Evolutionary conservation across 176 grass and related monocot genomes (phyloP).

Genomic region (Cocos nucifera): DNA sequence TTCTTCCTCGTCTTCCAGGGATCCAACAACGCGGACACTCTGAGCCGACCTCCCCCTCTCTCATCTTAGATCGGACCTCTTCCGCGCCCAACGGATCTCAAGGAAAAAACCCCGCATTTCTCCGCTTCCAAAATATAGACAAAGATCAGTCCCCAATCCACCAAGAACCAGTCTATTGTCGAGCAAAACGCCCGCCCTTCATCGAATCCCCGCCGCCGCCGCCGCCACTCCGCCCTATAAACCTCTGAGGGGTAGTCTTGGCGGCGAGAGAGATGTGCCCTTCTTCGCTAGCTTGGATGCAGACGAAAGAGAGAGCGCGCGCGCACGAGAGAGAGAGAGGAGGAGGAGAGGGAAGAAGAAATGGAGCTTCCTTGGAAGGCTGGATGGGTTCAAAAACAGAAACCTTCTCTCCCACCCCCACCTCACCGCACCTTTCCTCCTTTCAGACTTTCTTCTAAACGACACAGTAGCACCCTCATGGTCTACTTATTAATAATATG

Average conservation of each 20-base stretch:
- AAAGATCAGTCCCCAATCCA: too few relatives aligned
- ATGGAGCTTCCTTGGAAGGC: conserved; percentile 61
- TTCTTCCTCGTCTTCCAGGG: conserved; percentile 15
- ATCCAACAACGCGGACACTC: conserved; percentile 14
- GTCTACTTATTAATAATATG: too few relatives aligned
- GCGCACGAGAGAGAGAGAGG: neutral
- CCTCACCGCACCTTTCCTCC: too few relatives aligned
- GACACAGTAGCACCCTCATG: too few relatives aligned
- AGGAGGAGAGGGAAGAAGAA: conserved; percentile 34
- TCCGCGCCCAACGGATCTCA: conserved; percentile 42
- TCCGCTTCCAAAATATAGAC: neutral
- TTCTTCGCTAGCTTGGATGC: neutral
- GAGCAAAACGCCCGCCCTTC: neutral
- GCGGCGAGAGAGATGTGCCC: too few relatives aligned
- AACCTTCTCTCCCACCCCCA: too few relatives aligned
- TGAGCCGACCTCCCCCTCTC: neutral
- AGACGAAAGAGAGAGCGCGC: neutral
- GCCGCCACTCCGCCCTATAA: too few relatives aligned
- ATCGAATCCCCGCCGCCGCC: conserved; percentile 11
- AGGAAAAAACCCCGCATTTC: conserved; percentile 14
- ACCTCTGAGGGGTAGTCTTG: too few relatives aligned
- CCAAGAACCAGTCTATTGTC: too few relatives aligned
- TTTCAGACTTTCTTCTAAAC: too few relatives aligned
- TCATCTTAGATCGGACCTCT: conserved; percentile 79
- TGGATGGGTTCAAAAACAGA: conserved; percentile 34